Conservation (phyloP, 2,329 filamentous ascomycete genomes). For the Trichoderma koningii region DNA sequence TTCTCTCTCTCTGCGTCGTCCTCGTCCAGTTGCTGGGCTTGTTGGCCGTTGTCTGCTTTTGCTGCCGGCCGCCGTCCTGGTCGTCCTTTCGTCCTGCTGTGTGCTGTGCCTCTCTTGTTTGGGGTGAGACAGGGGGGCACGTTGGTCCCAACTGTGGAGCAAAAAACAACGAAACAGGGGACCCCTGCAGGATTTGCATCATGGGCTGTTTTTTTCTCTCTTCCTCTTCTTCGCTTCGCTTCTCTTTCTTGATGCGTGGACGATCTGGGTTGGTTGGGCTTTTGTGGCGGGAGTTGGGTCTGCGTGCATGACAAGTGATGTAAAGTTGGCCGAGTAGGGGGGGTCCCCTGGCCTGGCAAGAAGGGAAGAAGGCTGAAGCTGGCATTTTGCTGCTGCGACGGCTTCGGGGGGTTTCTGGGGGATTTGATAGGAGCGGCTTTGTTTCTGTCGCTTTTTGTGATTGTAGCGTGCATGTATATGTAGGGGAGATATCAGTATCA, state of each 20-base stretch:
- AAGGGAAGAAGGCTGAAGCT: neutral
- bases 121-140: constrained; percentile 3
- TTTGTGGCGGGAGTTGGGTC: constrained; percentile 21
- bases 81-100: neutral
- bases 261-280: constrained; percentile 24
- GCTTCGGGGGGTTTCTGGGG: no score
- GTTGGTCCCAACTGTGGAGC: neutral
- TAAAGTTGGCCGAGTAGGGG: constrained; percentile 7
- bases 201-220: neutral
- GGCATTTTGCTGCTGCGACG: neutral
- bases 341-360: neutral
- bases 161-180: neutral
- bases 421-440: no score
- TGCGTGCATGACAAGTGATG: constrained; percentile 12
- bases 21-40: no score
- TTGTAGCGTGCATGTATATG: no score
- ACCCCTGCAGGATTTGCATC: constrained; percentile 11
- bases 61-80: neutral
- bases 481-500: no score
- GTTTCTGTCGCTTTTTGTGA: no score
- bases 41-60: no score
- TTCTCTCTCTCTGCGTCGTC: neutral
- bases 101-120: neutral
- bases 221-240: no score
- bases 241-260: constrained; percentile 2